Evolutionary conservation across 73 alveolate species (phyloP), one percentile per base, ranked within the genome.

Genomic region (Symbiodinium pilosum): DNA sequence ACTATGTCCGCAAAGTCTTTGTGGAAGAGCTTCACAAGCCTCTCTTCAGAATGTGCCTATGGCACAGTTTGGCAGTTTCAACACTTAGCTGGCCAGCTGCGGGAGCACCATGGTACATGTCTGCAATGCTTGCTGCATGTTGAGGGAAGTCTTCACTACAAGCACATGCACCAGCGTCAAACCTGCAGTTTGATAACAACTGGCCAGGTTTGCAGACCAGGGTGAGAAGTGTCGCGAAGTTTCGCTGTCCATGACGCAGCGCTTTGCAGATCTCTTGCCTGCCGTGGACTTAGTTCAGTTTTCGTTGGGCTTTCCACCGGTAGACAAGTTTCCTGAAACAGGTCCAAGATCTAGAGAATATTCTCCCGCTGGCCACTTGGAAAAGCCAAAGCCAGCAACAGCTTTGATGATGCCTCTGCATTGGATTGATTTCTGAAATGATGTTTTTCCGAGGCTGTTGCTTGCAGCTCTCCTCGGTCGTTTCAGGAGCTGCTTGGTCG

Each of bases 21-120:
- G 39, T 93, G 92, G 98, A 93, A 39, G 98, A 93, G 68, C 98
- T 93, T 21, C 98, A 93, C 52, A 93, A 93, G 93, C 98, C 98
- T 34, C 86, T 93, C n/a, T 93, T 93, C 93, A 71, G 98, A 43
- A 43, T 93, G 97, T 21, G 41, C 39, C 36, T 12, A 4, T 30
- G 84, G 84, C 39, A 12, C 43, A 30, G 34, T 69, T 69, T 36
- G 84, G 73, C 2, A 30, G 26, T 12, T 54, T 26, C 73, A 54
- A 54, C 32, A 26, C 73, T 6, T 54, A 30, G 26, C 32, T 9
- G 73, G 30, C 26, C 20, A 16, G 34, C 26, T n/a, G 26, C 4
- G 30, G 20, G 26, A 54, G 73, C 34, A 30, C n/a, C 73, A 54
- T 26, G 26, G 87, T 24, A 24, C 7, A 38, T 39, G 34, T 38